Evolutionary conservation across 495 filamentous ascomycete species (phyloP), one percentile per base, ranked within the genome.

Genomic region (Pseudoneurospora amorphoporcata): DNA sequence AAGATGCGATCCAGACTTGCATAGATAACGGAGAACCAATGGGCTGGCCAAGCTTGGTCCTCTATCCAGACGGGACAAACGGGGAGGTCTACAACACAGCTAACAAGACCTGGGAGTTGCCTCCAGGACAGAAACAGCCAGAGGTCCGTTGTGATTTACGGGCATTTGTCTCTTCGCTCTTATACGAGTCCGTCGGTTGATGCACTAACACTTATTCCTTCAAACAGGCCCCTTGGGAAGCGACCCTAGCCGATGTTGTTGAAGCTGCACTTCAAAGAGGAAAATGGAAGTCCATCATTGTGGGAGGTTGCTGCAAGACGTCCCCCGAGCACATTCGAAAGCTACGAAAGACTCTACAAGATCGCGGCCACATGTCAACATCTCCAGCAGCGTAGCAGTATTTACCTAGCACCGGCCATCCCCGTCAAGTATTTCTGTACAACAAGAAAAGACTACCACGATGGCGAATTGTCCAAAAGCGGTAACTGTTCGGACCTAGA

Each of bases 11-110:
- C 45, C 47, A 72, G 35, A 72, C 71, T 23, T 70, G 84, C 47
- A 76, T 84, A 47, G 75, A 74, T 32, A 73, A 77, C 8, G 78
- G 75, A 7, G 65, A 70, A 8, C 72, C 78, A 16, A n/a, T 39
- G 4, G 71, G 80, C n/a, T 83, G 80, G 81, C 89, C 89, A 7
- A 81, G 76, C 71, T 76, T 92, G 70, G 87, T 92, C 47, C 71
- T 91, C 65, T 92, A 91, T 79, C 90, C 90, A 3, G 90, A 92
- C 80, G 89, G 89, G 2, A 90, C 90, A 17, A 87, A 88, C 45
- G 89, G 89, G 3, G 87, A 90, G 79, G 82, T 87, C 8, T 92
- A 92, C 77, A 86, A 92, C 77, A 87, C 89, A 7, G 78, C 75
- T 1, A 89, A 86, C 5, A 86, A 90, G 78, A 79, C 77, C 72